phyloP scores from a whole-genome alignment of 2,329 filamentous ascomycete species.

The Peltaster fructicola region DNA sequence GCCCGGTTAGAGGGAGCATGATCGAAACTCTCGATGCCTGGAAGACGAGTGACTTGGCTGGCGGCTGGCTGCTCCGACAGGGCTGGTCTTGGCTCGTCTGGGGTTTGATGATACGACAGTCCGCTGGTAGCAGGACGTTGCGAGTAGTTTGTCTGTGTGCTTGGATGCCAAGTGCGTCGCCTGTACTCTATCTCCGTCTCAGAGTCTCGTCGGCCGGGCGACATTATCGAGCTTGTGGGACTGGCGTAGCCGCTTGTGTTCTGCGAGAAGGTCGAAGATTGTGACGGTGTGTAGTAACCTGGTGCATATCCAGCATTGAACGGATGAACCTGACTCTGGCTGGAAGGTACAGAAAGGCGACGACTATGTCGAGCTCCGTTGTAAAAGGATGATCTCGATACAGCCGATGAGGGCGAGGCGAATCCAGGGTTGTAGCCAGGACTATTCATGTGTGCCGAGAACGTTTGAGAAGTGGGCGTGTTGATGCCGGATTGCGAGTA shows the following conservation, averaged over 20 bases:
- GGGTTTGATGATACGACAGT: slow-evolving; percentile 57
- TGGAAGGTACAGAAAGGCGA: slow-evolving; percentile 67
- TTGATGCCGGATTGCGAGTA: slow-evolving; percentile 56
- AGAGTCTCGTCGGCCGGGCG: slow-evolving; percentile 50
- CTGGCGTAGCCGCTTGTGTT: slow-evolving; percentile 44
- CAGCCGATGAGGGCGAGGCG: slow-evolving; percentile 53
- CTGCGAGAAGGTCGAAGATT: slow-evolving; percentile 36
- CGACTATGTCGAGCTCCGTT: slow-evolving; percentile 54
- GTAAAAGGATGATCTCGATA: slow-evolving; percentile 55
- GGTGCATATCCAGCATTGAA: slow-evolving; percentile 37
- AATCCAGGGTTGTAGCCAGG: slow-evolving; percentile 53
- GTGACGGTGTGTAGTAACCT: slow-evolving; percentile 35
- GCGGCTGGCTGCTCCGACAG: slow-evolving; percentile 36
- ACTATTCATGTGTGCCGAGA: slow-evolving; percentile 59
- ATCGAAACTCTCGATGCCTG: slow-evolving; percentile 85
- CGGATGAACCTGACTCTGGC: slow-evolving; percentile 57
- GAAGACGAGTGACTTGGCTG: slow-evolving; percentile 50
- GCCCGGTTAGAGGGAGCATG: slow-evolving; percentile 49
- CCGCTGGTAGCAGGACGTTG: slow-evolving; percentile 51
- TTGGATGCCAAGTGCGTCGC: slow-evolving; percentile 79
- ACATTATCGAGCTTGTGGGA: slow-evolving; percentile 48
- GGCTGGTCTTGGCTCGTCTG: slow-evolving; percentile 41
- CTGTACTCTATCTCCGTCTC: slow-evolving; percentile 59
- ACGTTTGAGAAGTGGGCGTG: slow-evolving; percentile 70
- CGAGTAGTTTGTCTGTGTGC: slow-evolving; percentile 43